phyloP scores from a whole-genome alignment of 78 protist genomes.

The Blattamonas nauphoetae region DNA sequence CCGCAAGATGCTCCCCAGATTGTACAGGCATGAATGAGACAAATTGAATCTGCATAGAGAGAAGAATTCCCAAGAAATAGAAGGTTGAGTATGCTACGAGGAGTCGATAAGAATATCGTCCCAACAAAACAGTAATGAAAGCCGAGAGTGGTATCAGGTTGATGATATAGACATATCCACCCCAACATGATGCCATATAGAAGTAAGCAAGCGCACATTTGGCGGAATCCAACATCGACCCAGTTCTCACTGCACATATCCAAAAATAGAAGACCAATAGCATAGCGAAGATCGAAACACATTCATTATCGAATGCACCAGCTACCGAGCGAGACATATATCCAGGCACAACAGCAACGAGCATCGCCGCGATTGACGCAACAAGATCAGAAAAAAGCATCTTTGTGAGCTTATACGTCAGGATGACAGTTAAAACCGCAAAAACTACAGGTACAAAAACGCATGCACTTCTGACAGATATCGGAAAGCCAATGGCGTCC shows the following conservation, averaged over 20 bases:
- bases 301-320: conserved; percentile 41
- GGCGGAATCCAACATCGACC: not conserved
- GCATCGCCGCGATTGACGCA: conserved; percentile 5
- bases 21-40: conserved; percentile 20
- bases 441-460: conserved; percentile 7
- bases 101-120: conserved; percentile 8
- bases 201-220: conserved; percentile 4
- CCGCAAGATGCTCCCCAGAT: conserved; percentile 19
- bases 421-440: not conserved
- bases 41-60: conserved; percentile 47
- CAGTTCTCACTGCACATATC: conserved; percentile 17
- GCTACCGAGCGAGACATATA: conserved; percentile 27
- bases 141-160: conserved; percentile 23
- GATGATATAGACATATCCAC: conserved; percentile 31
- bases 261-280: conserved; percentile 10
- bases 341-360: conserved; percentile 26
- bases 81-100: conserved; percentile 28
- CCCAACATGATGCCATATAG: conserved; percentile 39
- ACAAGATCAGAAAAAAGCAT: not conserved
- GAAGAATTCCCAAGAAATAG: conserved; percentile 65
- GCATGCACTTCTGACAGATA: not conserved
- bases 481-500: not conserved
- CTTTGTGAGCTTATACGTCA: conserved; percentile 18
- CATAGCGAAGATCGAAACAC: conserved; percentile 24
- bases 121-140: not conserved